Conservation (phyloP, 306 rosid species). For the Lathyrus tuberosus region DNA sequence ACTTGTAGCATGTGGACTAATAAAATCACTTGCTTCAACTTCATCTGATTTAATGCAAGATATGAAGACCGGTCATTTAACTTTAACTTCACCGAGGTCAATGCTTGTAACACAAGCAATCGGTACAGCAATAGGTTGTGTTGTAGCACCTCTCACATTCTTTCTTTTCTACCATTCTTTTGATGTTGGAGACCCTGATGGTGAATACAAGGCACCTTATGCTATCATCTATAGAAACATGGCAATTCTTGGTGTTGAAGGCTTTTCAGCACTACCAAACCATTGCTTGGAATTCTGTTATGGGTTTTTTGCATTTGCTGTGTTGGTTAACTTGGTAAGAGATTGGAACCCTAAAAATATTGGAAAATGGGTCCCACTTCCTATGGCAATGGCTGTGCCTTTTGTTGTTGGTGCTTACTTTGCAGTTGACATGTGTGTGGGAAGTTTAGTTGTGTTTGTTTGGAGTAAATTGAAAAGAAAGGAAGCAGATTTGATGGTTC, state of each 20-base stretch:
- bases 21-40: conserved; percentile 78
- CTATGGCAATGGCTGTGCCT: conserved; percentile 96
- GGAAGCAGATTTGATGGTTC: conserved; percentile 66
- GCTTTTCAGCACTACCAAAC: conserved; percentile 78
- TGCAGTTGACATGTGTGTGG: conserved; percentile 85
- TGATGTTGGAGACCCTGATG: conserved; percentile 73
- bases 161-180: conserved; percentile 78
- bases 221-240: conserved; percentile 80
- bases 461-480: conserved; percentile 57
- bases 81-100: conserved; percentile 81
- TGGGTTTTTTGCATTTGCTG: conserved; percentile 68
- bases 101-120: conserved; percentile 80
- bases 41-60: conserved; percentile 88
- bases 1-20: conserved; percentile 63
- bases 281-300: conserved; percentile 81
- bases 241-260: conserved; percentile 82
- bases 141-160: conserved; percentile 75
- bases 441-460: conserved; percentile 71
- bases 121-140: conserved; percentile 83
- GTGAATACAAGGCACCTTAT: conserved; percentile 83
- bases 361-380: conserved; percentile 77
- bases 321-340: conserved; percentile 65
- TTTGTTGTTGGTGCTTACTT: conserved; percentile 84
- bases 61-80: conserved; percentile 55
- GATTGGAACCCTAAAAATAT: conserved; percentile 53